These are phyloP conservation scores for Mycena belliarum DNA, from an alignment of 768 basidiomycete genomes.

Conservation along the genomic window DNA sequence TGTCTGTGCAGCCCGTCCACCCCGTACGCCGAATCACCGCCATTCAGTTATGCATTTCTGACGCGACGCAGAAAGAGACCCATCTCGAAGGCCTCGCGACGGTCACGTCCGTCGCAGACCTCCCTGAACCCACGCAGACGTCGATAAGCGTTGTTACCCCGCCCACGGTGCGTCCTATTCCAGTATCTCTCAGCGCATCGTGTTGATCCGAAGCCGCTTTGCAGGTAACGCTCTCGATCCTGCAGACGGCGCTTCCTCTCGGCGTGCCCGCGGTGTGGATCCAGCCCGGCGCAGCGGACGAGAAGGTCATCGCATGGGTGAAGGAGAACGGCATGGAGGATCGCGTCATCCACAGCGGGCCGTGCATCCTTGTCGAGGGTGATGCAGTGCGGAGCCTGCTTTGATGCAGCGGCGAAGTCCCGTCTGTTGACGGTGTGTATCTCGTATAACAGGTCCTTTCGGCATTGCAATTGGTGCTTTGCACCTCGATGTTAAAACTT, in stretches of 20 bases:
- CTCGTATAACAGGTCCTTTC: too few species aligned
- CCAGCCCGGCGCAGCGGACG: conserved; percentile 85
- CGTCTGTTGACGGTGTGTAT: too few species aligned
- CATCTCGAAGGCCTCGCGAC: conserved; percentile 69
- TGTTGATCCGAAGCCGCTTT: background rate
- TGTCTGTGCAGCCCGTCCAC: conserved; percentile 72
- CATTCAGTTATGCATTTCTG: background rate
- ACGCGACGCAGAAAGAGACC: conserved; percentile 54
- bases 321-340: conserved; percentile 62
- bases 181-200: background rate
- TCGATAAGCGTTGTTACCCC: conserved; percentile 81
- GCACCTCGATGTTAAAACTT: too few species aligned
- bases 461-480: too few species aligned
- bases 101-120: conserved; percentile 53
- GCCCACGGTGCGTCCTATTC: conserved; percentile 50
- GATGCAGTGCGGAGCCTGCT: conserved; percentile 50
- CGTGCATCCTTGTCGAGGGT: conserved; percentile 80
- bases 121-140: conserved; percentile 63
- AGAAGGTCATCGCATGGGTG: conserved; percentile 62
- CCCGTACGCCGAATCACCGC: conserved; percentile 46
- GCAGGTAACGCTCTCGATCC: conserved; percentile 68
- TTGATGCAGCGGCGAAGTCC: too few species aligned
- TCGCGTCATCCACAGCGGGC: conserved; percentile 78
- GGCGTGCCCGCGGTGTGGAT: conserved; percentile 82
- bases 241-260: conserved; percentile 70